Conservation (phyloP, 2,329 filamentous ascomycete genomes). For the Ascomycota sp. region DNA sequence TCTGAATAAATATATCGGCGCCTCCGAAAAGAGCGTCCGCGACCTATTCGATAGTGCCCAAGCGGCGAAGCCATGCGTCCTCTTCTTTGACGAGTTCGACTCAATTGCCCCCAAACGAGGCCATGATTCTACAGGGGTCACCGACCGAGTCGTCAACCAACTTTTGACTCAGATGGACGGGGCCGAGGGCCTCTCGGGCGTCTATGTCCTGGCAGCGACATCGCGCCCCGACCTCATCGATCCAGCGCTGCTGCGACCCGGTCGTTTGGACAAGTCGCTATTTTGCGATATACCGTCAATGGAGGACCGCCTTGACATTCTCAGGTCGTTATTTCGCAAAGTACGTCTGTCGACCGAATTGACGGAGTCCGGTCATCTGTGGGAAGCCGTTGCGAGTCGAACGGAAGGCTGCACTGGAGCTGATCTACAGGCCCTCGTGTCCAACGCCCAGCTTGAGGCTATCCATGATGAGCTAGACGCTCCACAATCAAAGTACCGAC, state of each 20-base stretch:
- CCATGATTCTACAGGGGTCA: conserved; percentile 94
- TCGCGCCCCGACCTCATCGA: conserved; percentile 87
- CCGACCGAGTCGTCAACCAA: conserved; percentile 93
- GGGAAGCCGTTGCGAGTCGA: conserved; percentile 51
- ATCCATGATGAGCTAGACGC: conserved; percentile 68
- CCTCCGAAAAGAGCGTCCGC: conserved; percentile 84
- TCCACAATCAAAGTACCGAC: conserved; percentile 16
- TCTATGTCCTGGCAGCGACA: conserved; percentile 90
- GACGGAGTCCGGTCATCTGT: conserved; percentile 26
- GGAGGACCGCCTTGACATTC: conserved; percentile 71
- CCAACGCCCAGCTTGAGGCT: conserved; percentile 89
- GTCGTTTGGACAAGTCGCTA: conserved; percentile 77
- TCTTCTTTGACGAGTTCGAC: conserved; percentile 98
- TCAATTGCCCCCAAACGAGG: conserved; percentile 92
- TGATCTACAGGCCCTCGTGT: conserved; percentile 81
- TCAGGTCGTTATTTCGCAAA: conserved; percentile 62
- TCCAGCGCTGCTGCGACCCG: conserved; percentile 73
- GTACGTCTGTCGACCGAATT: conserved; percentile 51
- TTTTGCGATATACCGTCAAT: conserved; percentile 70
- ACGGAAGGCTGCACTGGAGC: conserved; percentile 88
- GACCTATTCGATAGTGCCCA: conserved; percentile 85
- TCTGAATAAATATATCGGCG: conserved; percentile 96
- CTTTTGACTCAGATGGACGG: conserved; percentile 97
- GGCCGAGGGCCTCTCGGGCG: conserved; percentile 78
- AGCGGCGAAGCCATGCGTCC: conserved; percentile 74